Evolutionary conservation across 2,329 filamentous ascomycete species (phyloP).

Genomic region (Triangularia setosa): DNA sequence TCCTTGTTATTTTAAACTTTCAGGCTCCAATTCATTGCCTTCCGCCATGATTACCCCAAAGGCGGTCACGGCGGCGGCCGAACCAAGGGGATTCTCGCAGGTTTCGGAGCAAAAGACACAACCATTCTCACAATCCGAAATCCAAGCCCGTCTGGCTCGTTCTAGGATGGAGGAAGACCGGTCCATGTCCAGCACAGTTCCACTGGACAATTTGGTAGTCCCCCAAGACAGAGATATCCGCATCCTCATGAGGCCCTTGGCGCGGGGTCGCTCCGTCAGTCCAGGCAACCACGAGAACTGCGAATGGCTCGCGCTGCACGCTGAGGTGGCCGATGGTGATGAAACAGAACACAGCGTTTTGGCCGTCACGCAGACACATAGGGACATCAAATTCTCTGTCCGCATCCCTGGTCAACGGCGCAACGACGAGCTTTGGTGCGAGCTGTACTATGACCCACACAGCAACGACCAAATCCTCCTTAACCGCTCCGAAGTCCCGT

Average conservation of each 20-base stretch:
- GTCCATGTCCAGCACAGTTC: slow-evolving; percentile 41
- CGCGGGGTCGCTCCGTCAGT: slow-evolving; percentile 51
- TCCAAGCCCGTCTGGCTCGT: slow-evolving; percentile 46
- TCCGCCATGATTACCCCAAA: neutral
- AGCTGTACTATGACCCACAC: slow-evolving; percentile 56
- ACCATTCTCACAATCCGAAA: slow-evolving; percentile 54
- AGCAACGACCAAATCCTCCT: slow-evolving; percentile 56
- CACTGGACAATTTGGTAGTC: slow-evolving; percentile 48
- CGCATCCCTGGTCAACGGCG: slow-evolving; percentile 48
- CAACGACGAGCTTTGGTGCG: slow-evolving; percentile 51
- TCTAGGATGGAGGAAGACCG: slow-evolving; percentile 44
- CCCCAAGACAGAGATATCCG: slow-evolving; percentile 50
- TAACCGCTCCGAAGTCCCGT: slow-evolving; percentile 53
- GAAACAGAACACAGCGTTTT: slow-evolving; percentile 54
- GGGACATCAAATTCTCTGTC: slow-evolving; percentile 58
- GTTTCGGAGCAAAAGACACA: slow-evolving; percentile 53
- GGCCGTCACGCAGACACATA: slow-evolving; percentile 56
- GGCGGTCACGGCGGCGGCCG: slow-evolving; percentile 40
- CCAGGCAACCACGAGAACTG: slow-evolving; percentile 52
- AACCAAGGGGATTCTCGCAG: slow-evolving; percentile 31
- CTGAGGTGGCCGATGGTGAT: slow-evolving; percentile 49
- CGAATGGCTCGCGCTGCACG: slow-evolving; percentile 53
- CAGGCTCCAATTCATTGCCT: neutral
- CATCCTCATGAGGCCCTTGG: slow-evolving; percentile 53
- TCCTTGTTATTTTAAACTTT: neutral